Evolutionary conservation across 306 rosid genomes (phyloP).

Genomic region (Lathyrus sativus): DNA sequence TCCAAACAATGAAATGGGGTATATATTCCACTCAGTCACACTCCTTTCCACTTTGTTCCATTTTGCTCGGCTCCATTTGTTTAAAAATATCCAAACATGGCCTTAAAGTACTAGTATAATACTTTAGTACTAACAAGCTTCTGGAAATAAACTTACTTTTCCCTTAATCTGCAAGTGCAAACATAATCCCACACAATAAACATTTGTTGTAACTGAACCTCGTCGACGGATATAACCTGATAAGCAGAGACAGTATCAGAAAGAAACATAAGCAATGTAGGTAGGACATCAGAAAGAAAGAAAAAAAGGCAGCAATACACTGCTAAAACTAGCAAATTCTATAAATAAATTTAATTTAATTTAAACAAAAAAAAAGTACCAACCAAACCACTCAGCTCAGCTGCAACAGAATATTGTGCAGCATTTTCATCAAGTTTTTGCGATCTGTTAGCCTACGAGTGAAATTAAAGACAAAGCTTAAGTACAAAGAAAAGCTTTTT

Average conservation of each 20-base stretch:
- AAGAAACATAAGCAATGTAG: conserved; percentile 9
- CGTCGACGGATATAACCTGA: conserved; percentile 73
- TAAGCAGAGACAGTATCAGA: conserved; percentile 31
- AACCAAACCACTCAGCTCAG: conserved; percentile 78
- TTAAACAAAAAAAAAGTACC: conserved; percentile 39
- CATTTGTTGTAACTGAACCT: conserved; percentile 78
- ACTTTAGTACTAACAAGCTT: conserved; percentile 17
- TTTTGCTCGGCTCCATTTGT: too few species aligned
- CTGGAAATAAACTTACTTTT: conserved; percentile 59
- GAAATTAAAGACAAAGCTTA: conserved; percentile 29
- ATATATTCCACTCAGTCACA: too few species aligned
- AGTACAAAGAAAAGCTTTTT: conserved; percentile 12
- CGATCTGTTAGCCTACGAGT: conserved; percentile 70
- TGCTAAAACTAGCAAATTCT: conserved; percentile 20
- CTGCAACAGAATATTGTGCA: conserved; percentile 76
- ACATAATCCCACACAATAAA: conserved; percentile 73
- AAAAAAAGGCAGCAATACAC: neutral
- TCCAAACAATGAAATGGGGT: too few species aligned
- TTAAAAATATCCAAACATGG: too few species aligned
- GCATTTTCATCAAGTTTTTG: conserved; percentile 66
- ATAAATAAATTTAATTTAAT: neutral
- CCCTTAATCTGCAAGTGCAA: conserved; percentile 67
- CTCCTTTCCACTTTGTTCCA: too few species aligned
- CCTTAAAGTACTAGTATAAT: conserved; percentile 8
- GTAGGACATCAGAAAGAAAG: conserved; percentile 4